Evolutionary conservation across 116 monocot genomes (phyloP), one percentile per base, ranked within the genome.

Genomic region (Zostera marina): DNA sequence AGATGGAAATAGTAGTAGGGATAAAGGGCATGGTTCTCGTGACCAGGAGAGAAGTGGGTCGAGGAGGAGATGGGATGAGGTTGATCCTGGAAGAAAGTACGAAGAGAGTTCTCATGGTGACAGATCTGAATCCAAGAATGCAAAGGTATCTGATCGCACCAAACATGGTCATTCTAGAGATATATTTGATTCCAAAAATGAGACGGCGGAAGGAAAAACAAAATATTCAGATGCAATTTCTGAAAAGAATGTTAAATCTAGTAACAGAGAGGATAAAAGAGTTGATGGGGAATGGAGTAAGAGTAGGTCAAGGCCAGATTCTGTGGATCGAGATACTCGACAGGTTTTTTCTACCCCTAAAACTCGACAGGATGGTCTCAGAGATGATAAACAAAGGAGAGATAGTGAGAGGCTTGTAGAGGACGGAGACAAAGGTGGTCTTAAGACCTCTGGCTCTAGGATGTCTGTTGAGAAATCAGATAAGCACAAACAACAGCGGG

Each of bases 1-100:
- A 59, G 84, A 78, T 11, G 72, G 53, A 26, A 67, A 5, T 32
- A 32, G 32, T 32, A 32, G 65, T 39, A 77, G 63, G 56, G 81
- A 81, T 24, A 89, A 76, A 64, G 67, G 58, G 19, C 75, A 74
- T 46, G 66, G 32, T 41, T 71, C 64, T 2, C 57, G 61, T 23
- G 88, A 77, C 22, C 77, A 73, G 58, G 85, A 78, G 54, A 70
- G 68, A 42, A 70, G 51, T 42, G 38, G 47, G 1, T 20, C 74
- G 9, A 68, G 68, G 17, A 73, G 77, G 54, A 75, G 77, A 64
- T 73, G 66, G 75, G 77, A 83, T 73, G 80, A 83, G 11, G 66
- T 44, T 63, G 73, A 80, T 17, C 49, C 41, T 4, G 53, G 64
- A 22, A 74, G 63, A 61, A 81, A 73, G 58, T 55, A 17, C 41